phyloP scores from a whole-genome alignment of 2,329 filamentous ascomycete genomes.

The Pseudogymnoascus sp. region DNA sequence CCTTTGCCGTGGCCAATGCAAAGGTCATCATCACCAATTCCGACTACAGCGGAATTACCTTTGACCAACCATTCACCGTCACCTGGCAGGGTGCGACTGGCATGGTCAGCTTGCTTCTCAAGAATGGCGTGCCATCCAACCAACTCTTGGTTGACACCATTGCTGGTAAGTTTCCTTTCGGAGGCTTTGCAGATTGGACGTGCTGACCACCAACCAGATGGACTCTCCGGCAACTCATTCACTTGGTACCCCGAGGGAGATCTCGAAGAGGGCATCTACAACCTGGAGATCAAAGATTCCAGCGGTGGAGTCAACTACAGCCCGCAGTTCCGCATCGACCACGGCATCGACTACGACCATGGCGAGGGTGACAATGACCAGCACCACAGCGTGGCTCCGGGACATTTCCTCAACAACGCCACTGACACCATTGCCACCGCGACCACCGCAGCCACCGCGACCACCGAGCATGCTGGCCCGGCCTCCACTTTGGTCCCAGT shows the following conservation, averaged over 20 bases:
- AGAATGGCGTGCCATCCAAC: constrained; percentile 20
- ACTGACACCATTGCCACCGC: background rate
- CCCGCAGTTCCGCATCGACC: constrained; percentile 20
- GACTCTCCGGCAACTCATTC: constrained; percentile 19
- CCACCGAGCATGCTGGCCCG: background rate
- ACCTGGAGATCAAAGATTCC: constrained; percentile 22
- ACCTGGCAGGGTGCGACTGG: constrained; percentile 22
- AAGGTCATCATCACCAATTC: constrained; percentile 21
- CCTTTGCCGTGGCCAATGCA: constrained; percentile 18
- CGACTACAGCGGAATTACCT: constrained; percentile 18
- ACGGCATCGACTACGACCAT: constrained; percentile 9
- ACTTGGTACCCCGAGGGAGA: constrained; percentile 16
- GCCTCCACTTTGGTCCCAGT: background rate
- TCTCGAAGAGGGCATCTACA: constrained; percentile 17
- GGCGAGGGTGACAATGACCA: background rate
- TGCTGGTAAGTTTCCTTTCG: constrained; percentile 17
- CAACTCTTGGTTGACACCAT: constrained; percentile 21
- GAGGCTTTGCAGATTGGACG: background rate
- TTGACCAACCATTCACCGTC: constrained; percentile 20
- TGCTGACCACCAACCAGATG: constrained; percentile 14
- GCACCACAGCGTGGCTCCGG: background rate
- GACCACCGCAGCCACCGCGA: background rate
- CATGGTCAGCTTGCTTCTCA: constrained; percentile 23
- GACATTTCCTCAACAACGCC: background rate
- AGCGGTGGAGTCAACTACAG: constrained; percentile 20